phyloP scores from a whole-genome alignment of 2,329 filamentous ascomycete species.

The Calonectria henricotiae region DNA sequence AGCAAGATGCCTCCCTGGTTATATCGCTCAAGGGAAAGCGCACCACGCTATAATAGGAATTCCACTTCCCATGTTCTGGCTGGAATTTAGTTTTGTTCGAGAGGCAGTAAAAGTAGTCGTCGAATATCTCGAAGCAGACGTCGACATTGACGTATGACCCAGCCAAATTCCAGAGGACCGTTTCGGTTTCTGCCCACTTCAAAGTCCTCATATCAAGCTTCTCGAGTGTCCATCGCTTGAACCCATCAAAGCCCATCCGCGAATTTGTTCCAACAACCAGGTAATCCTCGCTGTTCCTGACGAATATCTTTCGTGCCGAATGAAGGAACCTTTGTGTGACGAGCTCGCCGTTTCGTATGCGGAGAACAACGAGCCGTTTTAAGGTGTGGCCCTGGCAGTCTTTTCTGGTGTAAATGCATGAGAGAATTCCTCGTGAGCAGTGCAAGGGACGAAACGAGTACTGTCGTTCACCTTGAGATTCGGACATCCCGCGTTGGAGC shows the following conservation, averaged over 20 bases:
- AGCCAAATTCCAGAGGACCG: conserved; percentile 73
- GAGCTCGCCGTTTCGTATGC: conserved; percentile 62
- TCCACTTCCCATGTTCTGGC: conserved; percentile 76
- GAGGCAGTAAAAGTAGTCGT: conserved; percentile 78
- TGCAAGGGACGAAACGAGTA: conserved; percentile 72
- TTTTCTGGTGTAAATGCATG: conserved; percentile 69
- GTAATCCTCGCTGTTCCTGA: conserved; percentile 74
- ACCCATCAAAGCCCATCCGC: conserved; percentile 67
- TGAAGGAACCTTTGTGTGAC: conserved; percentile 62
- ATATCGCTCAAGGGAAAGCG: conserved; percentile 71
- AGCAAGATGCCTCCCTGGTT: conserved; percentile 59
- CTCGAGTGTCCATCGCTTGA: conserved; percentile 75
- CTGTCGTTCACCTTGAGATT: conserved; percentile 55
- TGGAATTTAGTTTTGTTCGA: conserved; percentile 77
- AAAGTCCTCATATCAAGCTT: conserved; percentile 65
- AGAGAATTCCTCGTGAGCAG: conserved; percentile 71
- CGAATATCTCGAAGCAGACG: conserved; percentile 81
- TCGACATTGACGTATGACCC: conserved; percentile 78
- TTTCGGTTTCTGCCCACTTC: conserved; percentile 61
- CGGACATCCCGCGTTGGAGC: conserved; percentile 57
- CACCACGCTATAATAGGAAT: conserved; percentile 79
- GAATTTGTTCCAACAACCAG: conserved; percentile 80
- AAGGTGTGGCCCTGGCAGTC: conserved; percentile 54
- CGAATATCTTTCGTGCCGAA: conserved; percentile 74
- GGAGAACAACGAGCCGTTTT: conserved; percentile 68